Evolutionary conservation across 1,139 yeast species (phyloP), one percentile per base, ranked within the genome.

Genomic region (Blastobotrys elegans): DNA sequence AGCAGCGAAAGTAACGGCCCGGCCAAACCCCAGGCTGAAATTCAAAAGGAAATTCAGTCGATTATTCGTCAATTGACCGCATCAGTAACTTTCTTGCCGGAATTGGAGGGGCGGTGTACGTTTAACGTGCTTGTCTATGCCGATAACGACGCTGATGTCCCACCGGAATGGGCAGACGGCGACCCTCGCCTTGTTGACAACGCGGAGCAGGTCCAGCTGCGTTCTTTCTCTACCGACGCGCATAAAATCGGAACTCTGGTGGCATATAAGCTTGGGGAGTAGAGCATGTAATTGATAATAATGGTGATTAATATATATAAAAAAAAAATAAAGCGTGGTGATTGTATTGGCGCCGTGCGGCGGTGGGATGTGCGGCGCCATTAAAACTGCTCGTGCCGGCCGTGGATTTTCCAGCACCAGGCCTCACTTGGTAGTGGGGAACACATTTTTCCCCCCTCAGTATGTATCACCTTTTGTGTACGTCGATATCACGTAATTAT

Each of bases 21-120:
- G 22, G 8, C 17, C 8, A 78, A 75, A 56, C 55, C 76, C 1
- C 71, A 69, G 33, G 77, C 71, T 2, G 77, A 74, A 35, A 78
- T 84, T 6, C 90, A 84, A 57, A 72, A 70, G 49, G 95, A 89
- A 56, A 87, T 90, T 16, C 94, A 88, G 61, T 80, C 92, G 0
- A 82, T 90, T 20, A 81, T 90, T 41, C 77, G 96, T 41, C 97
- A 90, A 61, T 85, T 90, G 46, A 88, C 96, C 0, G 88, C 96
- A 0, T 84, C 94, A 46, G 87, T 86, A 1, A 80, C 96, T 0
- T 88, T 88, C 61, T 71, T 90, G 46, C 97, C 97, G 0, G 76
- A 84, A 26, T 68, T 90, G 37, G 72, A 73, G 48, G 79, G 82
- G 13, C 79, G 77, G 22, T 82, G 84, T 59, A 86, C 96, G 0